Percentiles rank a stretch among this genome's conserved stretches.
Conservation (phyloP, 345 rosid genomes). For the Gynandropsis gynandra region DNA sequence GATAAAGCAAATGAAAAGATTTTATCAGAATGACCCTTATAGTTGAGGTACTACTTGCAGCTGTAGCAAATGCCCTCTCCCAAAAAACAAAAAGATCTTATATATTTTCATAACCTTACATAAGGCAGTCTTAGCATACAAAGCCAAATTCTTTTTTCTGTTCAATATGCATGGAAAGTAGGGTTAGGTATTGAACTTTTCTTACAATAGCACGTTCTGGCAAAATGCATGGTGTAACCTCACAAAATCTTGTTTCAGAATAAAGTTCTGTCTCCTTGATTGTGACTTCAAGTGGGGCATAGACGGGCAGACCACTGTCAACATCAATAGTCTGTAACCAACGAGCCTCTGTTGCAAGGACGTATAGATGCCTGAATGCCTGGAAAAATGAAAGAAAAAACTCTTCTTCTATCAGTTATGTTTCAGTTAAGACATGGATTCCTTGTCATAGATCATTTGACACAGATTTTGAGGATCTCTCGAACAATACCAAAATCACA, state of each 20-base stretch:
- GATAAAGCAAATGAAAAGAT: neutral
- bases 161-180: conserved; percentile 14
- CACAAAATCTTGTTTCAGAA: conserved; percentile 81
- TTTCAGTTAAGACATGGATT: conserved; percentile 11
- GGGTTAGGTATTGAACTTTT: conserved; percentile 11
- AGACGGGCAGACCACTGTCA: conserved; percentile 89
- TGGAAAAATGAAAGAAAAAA: conserved; percentile 31
- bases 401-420: conserved; percentile 11
- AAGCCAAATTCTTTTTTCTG: neutral
- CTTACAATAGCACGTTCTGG: conserved; percentile 96
- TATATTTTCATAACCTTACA: neutral
- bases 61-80: conserved; percentile 5
- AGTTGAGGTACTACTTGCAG: conserved; percentile 5
- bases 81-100: neutral
- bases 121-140: conserved; percentile 10
- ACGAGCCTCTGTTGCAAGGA: conserved; percentile 93
- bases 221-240: conserved; percentile 86
- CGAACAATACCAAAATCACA: too few species aligned
- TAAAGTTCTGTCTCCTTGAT: conserved; percentile 73
- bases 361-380: conserved; percentile 97
- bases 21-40: conserved; percentile 3
- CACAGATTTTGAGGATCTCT: too few species aligned
- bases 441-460: too few species aligned
- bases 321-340: conserved; percentile 97
- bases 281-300: conserved; percentile 84